A percentile compares a stretch with the other conserved stretches of the same genome.
These are phyloP conservation scores for Nicotiana benthamiana DNA, from an alignment of 257 asterid genomes.

Conservation along the genomic window DNA sequence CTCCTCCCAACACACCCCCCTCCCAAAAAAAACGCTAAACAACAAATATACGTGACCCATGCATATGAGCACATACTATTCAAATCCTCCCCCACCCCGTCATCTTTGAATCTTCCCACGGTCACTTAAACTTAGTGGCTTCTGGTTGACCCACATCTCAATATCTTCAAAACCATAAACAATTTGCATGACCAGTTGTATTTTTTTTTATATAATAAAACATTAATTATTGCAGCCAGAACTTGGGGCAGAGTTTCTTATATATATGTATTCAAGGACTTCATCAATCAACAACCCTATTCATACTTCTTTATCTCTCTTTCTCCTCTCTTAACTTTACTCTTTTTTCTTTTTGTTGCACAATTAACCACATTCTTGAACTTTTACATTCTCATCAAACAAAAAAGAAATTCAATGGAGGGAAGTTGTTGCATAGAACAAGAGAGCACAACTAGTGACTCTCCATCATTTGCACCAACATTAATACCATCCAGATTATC, in stretches of 20 bases:
- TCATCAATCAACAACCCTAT: slow-evolving; percentile 1
- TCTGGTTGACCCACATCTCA: slow-evolving; percentile 59
- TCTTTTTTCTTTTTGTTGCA: background rate
- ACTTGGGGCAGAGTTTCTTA: background rate
- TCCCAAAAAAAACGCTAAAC: too few relatives aligned
- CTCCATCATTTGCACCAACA: slow-evolving; percentile 21
- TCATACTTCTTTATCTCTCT: background rate
- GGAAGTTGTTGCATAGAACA: slow-evolving; percentile 37
- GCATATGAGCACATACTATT: background rate
- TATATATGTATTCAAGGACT: background rate
- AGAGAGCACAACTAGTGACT: slow-evolving; percentile 53
- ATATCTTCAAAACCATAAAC: slow-evolving; percentile 11
- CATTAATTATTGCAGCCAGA: background rate
- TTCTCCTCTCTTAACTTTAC: background rate
- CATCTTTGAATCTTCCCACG: slow-evolving; percentile 48
- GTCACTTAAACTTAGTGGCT: slow-evolving; percentile 26
- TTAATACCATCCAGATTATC: slow-evolving; percentile 22
- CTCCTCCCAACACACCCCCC: too few relatives aligned
- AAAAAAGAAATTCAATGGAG: slow-evolving; percentile 32
- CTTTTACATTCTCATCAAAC: background rate
- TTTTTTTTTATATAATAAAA: background rate
- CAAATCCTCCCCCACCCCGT: background rate
- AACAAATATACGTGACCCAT: background rate
- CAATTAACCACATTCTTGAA: background rate
- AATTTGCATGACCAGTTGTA: slow-evolving; percentile 4